These are phyloP conservation scores for Naganishia kalamii DNA, from an alignment of 768 basidiomycete species.

Conservation along the genomic window DNA sequence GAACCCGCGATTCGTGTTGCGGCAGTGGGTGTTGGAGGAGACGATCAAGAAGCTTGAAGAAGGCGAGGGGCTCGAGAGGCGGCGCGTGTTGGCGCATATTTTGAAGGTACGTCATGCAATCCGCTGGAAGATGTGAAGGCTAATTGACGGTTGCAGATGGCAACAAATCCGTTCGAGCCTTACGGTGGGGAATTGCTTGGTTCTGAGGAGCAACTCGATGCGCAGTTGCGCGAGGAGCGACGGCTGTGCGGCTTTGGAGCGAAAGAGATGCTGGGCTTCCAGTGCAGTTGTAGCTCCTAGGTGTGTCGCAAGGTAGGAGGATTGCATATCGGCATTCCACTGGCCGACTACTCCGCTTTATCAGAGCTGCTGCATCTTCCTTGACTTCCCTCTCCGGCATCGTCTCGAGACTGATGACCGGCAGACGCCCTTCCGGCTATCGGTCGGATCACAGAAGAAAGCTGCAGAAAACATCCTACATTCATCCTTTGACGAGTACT, in stretches of 20 bases:
- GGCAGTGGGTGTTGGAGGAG: constrained; percentile 96
- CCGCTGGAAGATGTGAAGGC: neutral
- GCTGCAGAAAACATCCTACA: too few relatives aligned
- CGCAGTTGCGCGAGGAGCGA: constrained; percentile 60
- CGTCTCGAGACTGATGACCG: too few relatives aligned
- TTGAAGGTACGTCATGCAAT: constrained; percentile 57
- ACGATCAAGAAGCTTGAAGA: constrained; percentile 68
- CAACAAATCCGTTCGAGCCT: constrained; percentile 70
- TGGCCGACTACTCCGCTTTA: too few relatives aligned
- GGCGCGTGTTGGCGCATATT: constrained; percentile 68
- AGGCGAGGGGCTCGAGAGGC: constrained; percentile 49
- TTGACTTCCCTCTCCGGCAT: too few relatives aligned
- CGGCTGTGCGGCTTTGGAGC: constrained; percentile 73
- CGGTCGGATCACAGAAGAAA: too few relatives aligned
- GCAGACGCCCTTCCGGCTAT: too few relatives aligned
- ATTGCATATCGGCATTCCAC: neutral
- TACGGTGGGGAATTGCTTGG: constrained; percentile 73
- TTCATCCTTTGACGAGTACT: too few relatives aligned
- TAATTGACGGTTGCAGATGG: constrained; percentile 60
- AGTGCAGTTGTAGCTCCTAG: constrained; percentile 64
- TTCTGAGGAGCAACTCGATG: constrained; percentile 52
- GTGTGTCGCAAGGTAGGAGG: neutral
- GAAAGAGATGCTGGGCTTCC: constrained; percentile 72
- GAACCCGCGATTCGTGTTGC: constrained; percentile 85
- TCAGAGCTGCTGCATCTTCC: too few relatives aligned